Evolutionary conservation across 2,329 filamentous ascomycete species (phyloP), one percentile per base, ranked within the genome.

Genomic region (Stagonosporopsis cucurbitacearum): DNA sequence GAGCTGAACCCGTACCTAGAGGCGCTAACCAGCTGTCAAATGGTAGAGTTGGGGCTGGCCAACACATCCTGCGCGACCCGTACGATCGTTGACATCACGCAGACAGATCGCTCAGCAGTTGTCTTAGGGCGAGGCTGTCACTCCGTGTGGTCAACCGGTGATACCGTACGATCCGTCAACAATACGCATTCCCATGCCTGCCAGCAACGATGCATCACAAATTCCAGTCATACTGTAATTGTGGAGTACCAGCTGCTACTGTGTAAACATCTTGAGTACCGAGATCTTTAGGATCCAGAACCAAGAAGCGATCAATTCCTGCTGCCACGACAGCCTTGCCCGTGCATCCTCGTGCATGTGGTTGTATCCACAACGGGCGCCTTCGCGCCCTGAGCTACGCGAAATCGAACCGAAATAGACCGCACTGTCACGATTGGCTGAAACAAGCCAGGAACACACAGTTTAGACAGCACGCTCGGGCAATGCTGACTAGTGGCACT

Each of bases 371-470:
- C 53, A 45, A 47, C 42, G 47, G 53, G 26, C 37, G 32, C 47
- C 43, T 52, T 51, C 37, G 53, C 53, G 30, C 23, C 13, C 51
- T 6, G 47, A 43, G 36, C 22, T 17, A 41, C 53, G 53, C 47
- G 53, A 47, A 17, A 13, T 20, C 6, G 42, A 43, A 37, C 48
- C 19, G 23, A 51, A 56, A 56, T 51, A 56, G 48, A 26, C 47
- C 32, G 47, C 12, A 3, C 20, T 13, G 23, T 40, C 42, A 47
- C 47, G 4, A 56, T 56, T 56, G 48, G 48, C 23, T 56, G 53
- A 56, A 56, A 56, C 53, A 37, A 36, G 30, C 53, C 47, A 56
- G 47, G 53, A 33, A 51, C 53, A 39, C 12, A 47, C 44, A 23
- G 9, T 42, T 51, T 56, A 43, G 53, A 23, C 41, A 32, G 23